Evolutionary conservation across 495 filamentous ascomycete species (phyloP).

Genomic region (Chaetomium tenue): DNA sequence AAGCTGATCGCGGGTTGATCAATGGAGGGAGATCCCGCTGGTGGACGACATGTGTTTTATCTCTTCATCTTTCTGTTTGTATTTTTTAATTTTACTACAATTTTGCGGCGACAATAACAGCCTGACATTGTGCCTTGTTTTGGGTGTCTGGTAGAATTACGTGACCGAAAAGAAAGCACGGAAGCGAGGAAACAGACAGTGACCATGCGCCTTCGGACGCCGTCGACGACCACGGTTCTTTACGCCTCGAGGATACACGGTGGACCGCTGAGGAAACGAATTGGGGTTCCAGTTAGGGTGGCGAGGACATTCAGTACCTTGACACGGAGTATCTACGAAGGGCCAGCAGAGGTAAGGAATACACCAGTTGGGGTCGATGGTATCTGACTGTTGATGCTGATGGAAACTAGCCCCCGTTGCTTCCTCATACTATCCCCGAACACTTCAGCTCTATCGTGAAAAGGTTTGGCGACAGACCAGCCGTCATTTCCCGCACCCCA

Average conservation of each 20-base stretch:
- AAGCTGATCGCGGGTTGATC: constrained; percentile 5
- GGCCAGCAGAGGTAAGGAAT: constrained; percentile 28
- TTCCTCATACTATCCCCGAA: constrained; percentile 63
- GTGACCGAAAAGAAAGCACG: not conserved
- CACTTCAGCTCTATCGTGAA: constrained; percentile 61
- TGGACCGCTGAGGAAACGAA: not conserved
- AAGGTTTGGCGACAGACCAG: constrained; percentile 73
- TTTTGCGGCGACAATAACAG: not conserved
- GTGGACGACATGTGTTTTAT: not conserved
- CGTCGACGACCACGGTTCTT: not conserved
- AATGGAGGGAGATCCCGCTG: not conserved
- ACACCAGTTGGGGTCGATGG: not conserved
- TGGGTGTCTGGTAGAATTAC: not conserved
- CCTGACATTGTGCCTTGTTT: not conserved
- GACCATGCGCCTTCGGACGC: constrained; percentile 14
- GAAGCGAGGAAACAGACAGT: not conserved
- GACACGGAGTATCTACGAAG: constrained; percentile 27
- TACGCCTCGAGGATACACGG: not conserved
- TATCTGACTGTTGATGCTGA: not conserved
- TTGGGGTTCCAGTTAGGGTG: not conserved
- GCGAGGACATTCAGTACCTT: constrained; percentile 19
- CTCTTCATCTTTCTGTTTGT: not conserved
- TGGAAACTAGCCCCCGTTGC: constrained; percentile 29
- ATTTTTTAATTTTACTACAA: too few relatives aligned
- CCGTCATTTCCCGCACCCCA: constrained; percentile 49